Conservation (phyloP, 306 rosid species). For the Vigna angularis region DNA sequence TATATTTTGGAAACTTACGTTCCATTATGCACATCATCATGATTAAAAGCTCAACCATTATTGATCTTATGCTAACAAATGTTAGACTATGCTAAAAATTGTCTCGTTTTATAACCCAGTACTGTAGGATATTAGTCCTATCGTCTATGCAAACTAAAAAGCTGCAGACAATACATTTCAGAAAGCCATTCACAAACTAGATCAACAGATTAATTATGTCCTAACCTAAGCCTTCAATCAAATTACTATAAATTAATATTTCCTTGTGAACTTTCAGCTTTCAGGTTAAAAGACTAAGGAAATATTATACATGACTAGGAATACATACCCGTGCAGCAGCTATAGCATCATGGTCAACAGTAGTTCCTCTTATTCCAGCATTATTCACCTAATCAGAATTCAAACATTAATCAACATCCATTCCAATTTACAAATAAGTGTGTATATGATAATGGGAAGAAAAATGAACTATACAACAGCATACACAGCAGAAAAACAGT, state of each 20-base stretch:
- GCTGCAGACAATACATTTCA: not conserved
- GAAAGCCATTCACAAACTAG: not conserved
- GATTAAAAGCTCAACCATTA: not conserved
- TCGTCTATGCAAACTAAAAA: too few species aligned
- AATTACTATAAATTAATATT: not conserved
- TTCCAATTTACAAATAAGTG: not conserved
- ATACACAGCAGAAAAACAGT: not conserved
- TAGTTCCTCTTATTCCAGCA: conserved; percentile 41
- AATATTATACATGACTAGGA: not conserved
- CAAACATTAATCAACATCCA: not conserved
- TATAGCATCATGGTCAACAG: conserved; percentile 19
- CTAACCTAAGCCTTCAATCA: not conserved
- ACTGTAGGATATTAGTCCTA: too few species aligned
- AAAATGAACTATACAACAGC: not conserved
- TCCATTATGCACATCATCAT: not conserved
- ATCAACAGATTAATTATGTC: not conserved
- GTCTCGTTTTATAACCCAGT: too few species aligned
- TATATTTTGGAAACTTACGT: not conserved
- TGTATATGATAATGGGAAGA: not conserved
- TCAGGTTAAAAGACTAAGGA: not conserved
- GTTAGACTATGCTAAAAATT: too few species aligned
- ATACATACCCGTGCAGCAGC: conserved; percentile 11
- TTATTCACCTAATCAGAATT: conserved; percentile 45
- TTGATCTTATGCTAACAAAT: too few species aligned
- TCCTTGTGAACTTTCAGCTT: not conserved